Evolutionary conservation across 2,329 filamentous ascomycete genomes (phyloP), one percentile per base, ranked within the genome.

Genomic region (Botrytis deweyae): DNA sequence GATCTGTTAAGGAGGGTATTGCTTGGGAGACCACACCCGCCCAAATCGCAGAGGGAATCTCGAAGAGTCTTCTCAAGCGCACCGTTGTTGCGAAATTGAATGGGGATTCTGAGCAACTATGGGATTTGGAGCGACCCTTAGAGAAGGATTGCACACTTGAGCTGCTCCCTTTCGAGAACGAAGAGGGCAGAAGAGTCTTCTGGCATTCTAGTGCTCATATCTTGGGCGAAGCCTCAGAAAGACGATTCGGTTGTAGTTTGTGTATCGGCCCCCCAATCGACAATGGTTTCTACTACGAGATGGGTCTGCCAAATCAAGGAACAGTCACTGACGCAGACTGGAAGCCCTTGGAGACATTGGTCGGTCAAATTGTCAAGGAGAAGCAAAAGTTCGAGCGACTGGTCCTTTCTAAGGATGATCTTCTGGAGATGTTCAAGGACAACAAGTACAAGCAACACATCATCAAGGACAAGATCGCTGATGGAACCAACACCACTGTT

Each of bases 401-500:
- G 66, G 92, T 92, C 77, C 89, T 98, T 81, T 92, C 92, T 77
- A 98, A 98, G 85, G 92, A 95, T 72, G 91, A 98, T 78, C 88
- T 98, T 69, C 89, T 96, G 70, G 94, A 97, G 82, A 97, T 98
- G 93, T 98, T 98, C 86, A 90, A 91, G 79, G 97, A 97, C 87
- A 98, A 97, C 88, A 96, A 96, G 83, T 98, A 97, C 87, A 98
- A 99, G 89, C 91, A 97, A 82, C 93, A 98, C 83, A 97, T 98
- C 83, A 98, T 99, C 85, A 92, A 94, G 79, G 92, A 94, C 86
- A 94, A 97, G 84, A 93, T 98, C 75, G 87, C 91, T 58, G 94
- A 97, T 78, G 94, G 94, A 78, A 95, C 94, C 73, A 93, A 88
- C 81, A 97, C 94, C 82, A 98, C 96, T 16, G 95, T 98, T 59